Base-by-base conservation (phyloP, 805 yeast genomes). In the Komagataella ulmi region DNA sequence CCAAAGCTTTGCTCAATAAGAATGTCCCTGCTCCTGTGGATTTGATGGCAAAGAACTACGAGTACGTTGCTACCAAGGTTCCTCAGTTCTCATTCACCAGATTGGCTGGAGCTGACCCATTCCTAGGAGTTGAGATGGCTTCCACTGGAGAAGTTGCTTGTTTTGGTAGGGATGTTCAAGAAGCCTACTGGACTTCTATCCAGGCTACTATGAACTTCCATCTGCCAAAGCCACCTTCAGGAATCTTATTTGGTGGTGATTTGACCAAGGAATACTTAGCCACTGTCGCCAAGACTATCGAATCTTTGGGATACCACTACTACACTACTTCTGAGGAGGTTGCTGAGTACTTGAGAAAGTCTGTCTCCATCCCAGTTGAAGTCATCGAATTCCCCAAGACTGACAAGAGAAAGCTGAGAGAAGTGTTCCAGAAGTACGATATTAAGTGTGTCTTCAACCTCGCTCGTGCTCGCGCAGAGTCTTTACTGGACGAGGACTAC, bases 141-240 rank as follows among this genome's bases (percentile, higher is more conserved):
- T 90, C 98, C 10, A 93, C 99, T 50, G 99, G 99, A 69, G 99
- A 93, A 73, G 86, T 93, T 65, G 99, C 99, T 30, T 87, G 97
- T 66, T 93, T 93, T 65, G 99, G 99, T 60, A 74, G 74, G 55
- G 84, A 88, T 68, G 67, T 85, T 56, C 61, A 77, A 52, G 98
- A 93, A 70, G 96, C 98, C 43, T 93, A 93, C 78, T 93, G 98
- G 98, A 85, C 97, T 47, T 84, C 98, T 14, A 81, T 91, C 61
- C 97, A 93, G 76, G 79, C 96, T 50, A 89, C 96, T 45, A 93
- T 90, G 97, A 91, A 91, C 77, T 93, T 93, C 81, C 77, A 87
- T 62, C 80, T 93, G 50, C 99, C 99, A 56, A 73, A 76, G 64
- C 97, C 98, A 46, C 95, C 96, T 46, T 72, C 80, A 56, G 96